phyloP scores from a whole-genome alignment of 2,329 filamentous ascomycete species.

The Alternaria conjuncta region DNA sequence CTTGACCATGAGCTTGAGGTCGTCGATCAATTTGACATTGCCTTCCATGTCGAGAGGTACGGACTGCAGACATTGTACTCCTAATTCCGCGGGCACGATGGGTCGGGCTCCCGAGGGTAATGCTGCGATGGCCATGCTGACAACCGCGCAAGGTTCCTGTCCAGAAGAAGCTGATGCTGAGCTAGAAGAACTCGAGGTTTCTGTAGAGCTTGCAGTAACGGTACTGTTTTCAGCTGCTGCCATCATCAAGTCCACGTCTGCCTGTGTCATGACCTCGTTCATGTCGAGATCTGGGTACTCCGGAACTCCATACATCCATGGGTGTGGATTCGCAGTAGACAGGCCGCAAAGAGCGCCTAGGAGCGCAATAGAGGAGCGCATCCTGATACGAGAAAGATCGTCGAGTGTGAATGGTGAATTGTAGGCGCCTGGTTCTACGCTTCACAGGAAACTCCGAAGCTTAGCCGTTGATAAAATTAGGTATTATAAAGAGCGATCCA shows the following conservation, averaged over 20 bases:
- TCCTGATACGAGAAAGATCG: constrained; percentile 1
- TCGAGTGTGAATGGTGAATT: not conserved
- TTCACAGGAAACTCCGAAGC: not conserved
- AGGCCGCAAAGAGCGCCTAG: constrained; percentile 29
- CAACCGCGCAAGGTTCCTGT: constrained; percentile 43
- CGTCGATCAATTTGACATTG: constrained; percentile 41
- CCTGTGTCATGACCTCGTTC: constrained; percentile 33
- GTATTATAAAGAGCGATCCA: constrained; percentile 29
- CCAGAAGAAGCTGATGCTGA: constrained; percentile 21
- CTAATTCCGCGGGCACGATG: constrained; percentile 43
- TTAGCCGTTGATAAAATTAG: not conserved
- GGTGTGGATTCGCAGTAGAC: constrained; percentile 28
- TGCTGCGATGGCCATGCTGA: constrained; percentile 35
- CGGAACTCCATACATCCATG: constrained; percentile 45
- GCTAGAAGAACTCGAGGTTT: constrained; percentile 19
- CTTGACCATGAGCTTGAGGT: constrained; percentile 44
- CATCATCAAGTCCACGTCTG: constrained; percentile 23
- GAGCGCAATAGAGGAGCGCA: constrained; percentile 30
- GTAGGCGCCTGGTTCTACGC: not conserved
- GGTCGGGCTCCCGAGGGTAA: constrained; percentile 35
- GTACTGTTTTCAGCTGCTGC: constrained; percentile 25
- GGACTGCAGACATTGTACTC: constrained; percentile 42
- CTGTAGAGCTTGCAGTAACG: constrained; percentile 16
- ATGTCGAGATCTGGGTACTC: constrained; percentile 36
- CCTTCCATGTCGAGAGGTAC: constrained; percentile 47